Evolutionary conservation across 371 early-diverging fungal species (phyloP).

Genomic region (Mucor racemosus): DNA sequence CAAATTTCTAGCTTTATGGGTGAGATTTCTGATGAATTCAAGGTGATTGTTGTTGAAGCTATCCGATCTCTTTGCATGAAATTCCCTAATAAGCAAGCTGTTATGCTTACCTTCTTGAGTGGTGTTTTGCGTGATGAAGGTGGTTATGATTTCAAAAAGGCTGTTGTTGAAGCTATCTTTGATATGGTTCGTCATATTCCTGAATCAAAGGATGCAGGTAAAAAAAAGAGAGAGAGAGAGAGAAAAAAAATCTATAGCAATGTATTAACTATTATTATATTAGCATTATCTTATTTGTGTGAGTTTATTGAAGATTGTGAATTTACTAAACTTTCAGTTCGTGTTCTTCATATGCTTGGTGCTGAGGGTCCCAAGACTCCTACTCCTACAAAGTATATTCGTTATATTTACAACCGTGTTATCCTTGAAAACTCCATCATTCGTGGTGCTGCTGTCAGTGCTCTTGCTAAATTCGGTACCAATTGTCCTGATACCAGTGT

Average conservation of each 20-base stretch:
- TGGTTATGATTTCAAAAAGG: slow-evolving; percentile 94
- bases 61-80: slow-evolving; percentile 94
- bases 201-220: slow-evolving; percentile 90
- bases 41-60: slow-evolving; percentile 97
- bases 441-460: slow-evolving; percentile 96
- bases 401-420: slow-evolving; percentile 98
- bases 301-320: slow-evolving; percentile 99
- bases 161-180: slow-evolving; percentile 96
- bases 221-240: neutral
- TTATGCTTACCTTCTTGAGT: slow-evolving; percentile 93
- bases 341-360: slow-evolving; percentile 93
- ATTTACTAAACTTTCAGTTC: slow-evolving; percentile 94
- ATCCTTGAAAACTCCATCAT: slow-evolving; percentile 97
- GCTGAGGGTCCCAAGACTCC: slow-evolving; percentile 91
- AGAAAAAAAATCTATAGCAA: too few species aligned
- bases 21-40: slow-evolving; percentile 98
- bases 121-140: slow-evolving; percentile 96
- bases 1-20: slow-evolving; percentile 96
- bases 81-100: slow-evolving; percentile 94
- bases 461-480: slow-evolving; percentile 93
- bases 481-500: slow-evolving; percentile 76
- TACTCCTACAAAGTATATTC: slow-evolving; percentile 93
- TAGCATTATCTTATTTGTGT: slow-evolving; percentile 93
- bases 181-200: slow-evolving; percentile 93
- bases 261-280: too few species aligned